Base-by-base conservation (phyloP, 208 protist species). In the Leishmania gerbilli region DNA sequence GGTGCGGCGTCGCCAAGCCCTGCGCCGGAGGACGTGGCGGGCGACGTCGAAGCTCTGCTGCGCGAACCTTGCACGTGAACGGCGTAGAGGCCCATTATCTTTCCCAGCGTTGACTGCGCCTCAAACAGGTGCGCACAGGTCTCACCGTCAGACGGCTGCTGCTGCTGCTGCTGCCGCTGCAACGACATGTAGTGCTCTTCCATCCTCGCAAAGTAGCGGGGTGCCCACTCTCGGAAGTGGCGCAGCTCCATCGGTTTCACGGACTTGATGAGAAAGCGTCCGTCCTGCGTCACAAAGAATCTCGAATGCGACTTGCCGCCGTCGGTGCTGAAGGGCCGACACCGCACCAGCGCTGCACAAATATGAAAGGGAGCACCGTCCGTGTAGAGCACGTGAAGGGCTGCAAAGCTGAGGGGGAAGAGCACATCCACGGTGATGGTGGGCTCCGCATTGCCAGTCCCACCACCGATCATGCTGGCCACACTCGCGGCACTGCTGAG, bases 221-320 rank as follows among this genome's bases (percentile, higher is more conserved):
- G 77, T 7, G 83, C 88, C 74, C 82, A 87, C 76, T 74, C 58
- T 71, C 89, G 84, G 80, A 97, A 95, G 82, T 97, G 89, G 5
- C 82, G 80, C 74, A 95, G 79, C 79, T 97, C 94, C 65, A 84
- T 87, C 64, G 87, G 84, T 77, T 95, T 96, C 47, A 97, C 78
- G 27, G 86, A 83, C 81, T 97, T 97, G 60, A 97, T 65, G 53
- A 97, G 72, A 71, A 94, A 92, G 11, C 89, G 82, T 7, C 82
- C 88, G 75, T 97, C 94, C 1, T 86, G 76, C 34, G 92, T 96
- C 31, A 89, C 69, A 71, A 90, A 95, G 78, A 96, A 97, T 55
- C 79, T 79, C 1, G 89, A 83, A 31, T 92, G 84, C 34, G 90
- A 93, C 74, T 96, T 97, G 68, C 94, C 94, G 31, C 94, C 94